Evolutionary conservation across 371 early-diverging fungal species (phyloP).

Genomic region (Apophysomyces trapeziformis): DNA sequence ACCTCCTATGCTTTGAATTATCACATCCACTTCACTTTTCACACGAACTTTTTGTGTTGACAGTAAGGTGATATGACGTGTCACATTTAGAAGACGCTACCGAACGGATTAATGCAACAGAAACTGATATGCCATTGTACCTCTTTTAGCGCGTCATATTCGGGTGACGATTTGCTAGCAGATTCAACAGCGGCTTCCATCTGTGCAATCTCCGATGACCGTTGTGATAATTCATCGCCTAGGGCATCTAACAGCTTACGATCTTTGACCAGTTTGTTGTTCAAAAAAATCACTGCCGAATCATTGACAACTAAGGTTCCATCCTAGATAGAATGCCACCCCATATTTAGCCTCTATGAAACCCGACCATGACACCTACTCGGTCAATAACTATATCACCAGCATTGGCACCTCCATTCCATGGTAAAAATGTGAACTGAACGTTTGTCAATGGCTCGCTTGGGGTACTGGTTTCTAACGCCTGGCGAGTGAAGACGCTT

Average conservation of each 20-base stretch:
- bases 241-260: slow-evolving; percentile 47
- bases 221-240: slow-evolving; percentile 51
- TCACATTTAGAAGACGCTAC: slow-evolving; percentile 52
- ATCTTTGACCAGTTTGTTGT: slow-evolving; percentile 66
- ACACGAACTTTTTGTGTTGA: slow-evolving; percentile 55
- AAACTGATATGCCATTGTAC: slow-evolving; percentile 12
- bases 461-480: slow-evolving; percentile 15
- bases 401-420: slow-evolving; percentile 46
- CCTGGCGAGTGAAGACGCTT: slow-evolving; percentile 47
- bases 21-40: slow-evolving; percentile 62
- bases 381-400: slow-evolving; percentile 47
- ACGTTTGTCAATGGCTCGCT: slow-evolving; percentile 29
- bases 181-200: slow-evolving; percentile 24
- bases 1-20: slow-evolving; percentile 66
- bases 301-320: slow-evolving; percentile 57
- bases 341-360: neutral
- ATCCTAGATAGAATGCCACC: slow-evolving; percentile 37
- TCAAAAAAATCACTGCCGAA: slow-evolving; percentile 59
- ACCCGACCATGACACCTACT: slow-evolving; percentile 16
- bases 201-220: slow-evolving; percentile 28
- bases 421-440: slow-evolving; percentile 42
- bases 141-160: slow-evolving; percentile 44
- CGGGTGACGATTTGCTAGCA: slow-evolving; percentile 28
- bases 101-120: neutral
- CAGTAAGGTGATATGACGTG: slow-evolving; percentile 54